Evolutionary conservation across 805 yeast genomes (phyloP), one percentile per base, ranked within the genome.

Genomic region (Barnettozyma vustinii): DNA sequence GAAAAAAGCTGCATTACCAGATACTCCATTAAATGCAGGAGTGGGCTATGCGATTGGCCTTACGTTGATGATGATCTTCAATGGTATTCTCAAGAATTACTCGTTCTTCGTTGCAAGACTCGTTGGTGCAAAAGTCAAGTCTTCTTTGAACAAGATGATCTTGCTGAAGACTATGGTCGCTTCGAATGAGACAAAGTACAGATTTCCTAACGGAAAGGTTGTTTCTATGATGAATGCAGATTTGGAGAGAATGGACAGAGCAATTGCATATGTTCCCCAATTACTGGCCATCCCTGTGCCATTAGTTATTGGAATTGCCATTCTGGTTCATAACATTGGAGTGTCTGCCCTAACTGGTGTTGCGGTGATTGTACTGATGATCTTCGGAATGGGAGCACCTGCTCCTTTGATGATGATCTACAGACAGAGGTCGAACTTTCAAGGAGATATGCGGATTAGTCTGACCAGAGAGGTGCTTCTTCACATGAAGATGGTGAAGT

Each of bases 201-300:
- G 74, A 52, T 85, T 68, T 58, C 81, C 95, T 1, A 72, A 78
- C 18, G 83, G 91, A 40, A 78, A 74, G 50, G 74, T 89, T 44
- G 83, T 94, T 13, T 80, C 90, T 3, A 68, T 87, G 62, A 74
- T 88, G 66, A 86, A 92, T 35, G 83, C 94, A 1, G 96, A 89
- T 63, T 69, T 87, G 35, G 76, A 88, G 13, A 78, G 95, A 57
- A 73, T 89, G 33, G 95, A 86, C 63, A 73, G 83, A 55, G 87
- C 88, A 5, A 57, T 80, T 15, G 76, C 75, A 1, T 82, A 81
- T 56, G 78, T 79, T 56, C 82, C 81, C 2, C 70, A 76, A 53
- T 54, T 77, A 10, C 47, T 79, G 47, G 66, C 75, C 4, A 40
- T 81, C 55, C 84, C 87, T 1, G 60, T 80, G 9, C 76, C 86